phyloP scores from a whole-genome alignment of 305 asterid genomes.

The Fraxinus platypoda region DNA sequence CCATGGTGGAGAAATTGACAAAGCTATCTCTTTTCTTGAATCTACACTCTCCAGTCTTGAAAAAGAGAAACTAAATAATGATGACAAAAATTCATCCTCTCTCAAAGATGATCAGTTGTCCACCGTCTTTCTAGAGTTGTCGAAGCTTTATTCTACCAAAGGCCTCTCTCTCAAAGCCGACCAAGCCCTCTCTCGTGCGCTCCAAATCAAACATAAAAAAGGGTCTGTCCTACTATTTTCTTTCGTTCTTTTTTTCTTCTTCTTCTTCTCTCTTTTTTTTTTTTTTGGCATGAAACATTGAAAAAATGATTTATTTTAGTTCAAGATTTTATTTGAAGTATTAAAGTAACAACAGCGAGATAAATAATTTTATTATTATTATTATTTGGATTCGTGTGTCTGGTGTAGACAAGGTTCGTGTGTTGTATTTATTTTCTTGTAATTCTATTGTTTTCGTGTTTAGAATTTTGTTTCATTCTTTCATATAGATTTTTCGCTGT shows the following conservation, averaged over 20 bases:
- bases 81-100: constrained; percentile 13
- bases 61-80: constrained; percentile 18
- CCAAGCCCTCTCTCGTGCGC: constrained; percentile 53
- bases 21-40: constrained; percentile 58
- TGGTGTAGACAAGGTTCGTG: neutral
- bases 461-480: neutral
- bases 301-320: neutral
- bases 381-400: neutral
- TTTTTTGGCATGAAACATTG: neutral
- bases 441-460: neutral
- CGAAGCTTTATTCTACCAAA: constrained; percentile 53
- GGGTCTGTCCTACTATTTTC: constrained; percentile 30
- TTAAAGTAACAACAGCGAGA: neutral
- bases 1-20: constrained; percentile 47
- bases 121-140: constrained; percentile 58
- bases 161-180: constrained; percentile 70
- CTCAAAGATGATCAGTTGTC: constrained; percentile 37
- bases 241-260: neutral
- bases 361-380: neutral
- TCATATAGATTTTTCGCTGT: neutral
- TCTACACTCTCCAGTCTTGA: constrained; percentile 52
- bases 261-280: neutral
- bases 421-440: neutral
- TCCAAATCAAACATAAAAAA: constrained; percentile 46
- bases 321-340: neutral